Evolutionary conservation across 176 grass and related monocot genomes (phyloP).

Genomic region (Phyllostachys edulis): DNA sequence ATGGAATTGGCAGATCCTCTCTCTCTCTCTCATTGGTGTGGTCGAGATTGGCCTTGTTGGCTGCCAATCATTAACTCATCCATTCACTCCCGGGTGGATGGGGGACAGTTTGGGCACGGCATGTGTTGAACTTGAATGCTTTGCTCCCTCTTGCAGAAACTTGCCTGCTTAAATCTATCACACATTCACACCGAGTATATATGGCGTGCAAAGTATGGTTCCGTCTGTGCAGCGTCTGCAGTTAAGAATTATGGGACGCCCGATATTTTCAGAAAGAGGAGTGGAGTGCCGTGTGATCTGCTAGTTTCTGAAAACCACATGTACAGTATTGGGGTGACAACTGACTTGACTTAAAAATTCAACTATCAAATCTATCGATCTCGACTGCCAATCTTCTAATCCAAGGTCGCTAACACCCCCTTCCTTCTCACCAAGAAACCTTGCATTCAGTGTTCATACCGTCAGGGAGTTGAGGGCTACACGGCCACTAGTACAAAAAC

Average conservation of each 20-base stretch:
- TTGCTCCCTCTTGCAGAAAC: background rate
- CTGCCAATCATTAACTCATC: conserved; percentile 33
- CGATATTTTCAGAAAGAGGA: background rate
- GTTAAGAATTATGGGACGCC: too few relatives aligned
- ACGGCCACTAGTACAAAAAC: background rate
- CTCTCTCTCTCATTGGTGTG: background rate
- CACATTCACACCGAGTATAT: background rate
- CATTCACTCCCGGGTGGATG: background rate
- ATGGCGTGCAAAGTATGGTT: background rate
- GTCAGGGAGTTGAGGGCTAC: background rate
- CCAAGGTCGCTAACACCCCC: background rate
- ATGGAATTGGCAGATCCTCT: background rate
- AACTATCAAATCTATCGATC: background rate
- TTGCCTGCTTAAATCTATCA: background rate
- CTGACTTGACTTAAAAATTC: background rate
- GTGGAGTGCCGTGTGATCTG: too few relatives aligned
- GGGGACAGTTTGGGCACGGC: background rate
- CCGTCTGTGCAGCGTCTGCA: background rate
- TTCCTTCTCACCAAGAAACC: background rate
- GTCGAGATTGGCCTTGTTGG: background rate
- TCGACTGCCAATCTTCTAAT: background rate
- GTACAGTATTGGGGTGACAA: background rate
- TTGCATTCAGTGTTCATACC: background rate
- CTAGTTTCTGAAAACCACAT: background rate
- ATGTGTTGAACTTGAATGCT: conserved; percentile 21